Evolutionary conservation across 2,329 filamentous ascomycete genomes (phyloP).

Genomic region (Colletotrichum siamense): DNA sequence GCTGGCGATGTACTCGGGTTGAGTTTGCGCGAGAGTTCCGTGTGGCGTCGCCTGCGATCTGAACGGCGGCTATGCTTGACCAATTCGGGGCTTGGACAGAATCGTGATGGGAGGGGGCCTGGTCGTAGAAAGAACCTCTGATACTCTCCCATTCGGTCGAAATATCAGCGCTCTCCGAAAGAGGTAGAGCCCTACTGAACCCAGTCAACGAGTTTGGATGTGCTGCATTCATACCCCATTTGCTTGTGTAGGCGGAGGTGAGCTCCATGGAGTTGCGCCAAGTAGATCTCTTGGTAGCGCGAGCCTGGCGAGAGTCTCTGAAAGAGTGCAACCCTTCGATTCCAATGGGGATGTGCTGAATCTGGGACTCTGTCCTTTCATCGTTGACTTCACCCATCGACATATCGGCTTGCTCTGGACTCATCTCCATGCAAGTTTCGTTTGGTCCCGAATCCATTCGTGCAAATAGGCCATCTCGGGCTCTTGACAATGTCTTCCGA

Average conservation of each 20-base stretch:
- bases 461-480: conserved; percentile 51
- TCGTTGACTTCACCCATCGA: neutral
- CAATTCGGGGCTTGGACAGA: neutral
- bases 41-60: neutral
- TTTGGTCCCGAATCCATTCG: conserved; percentile 34
- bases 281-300: neutral
- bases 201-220: neutral
- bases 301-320: neutral
- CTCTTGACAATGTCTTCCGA: conserved; percentile 57
- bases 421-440: neutral
- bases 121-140: neutral
- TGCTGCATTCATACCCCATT: neutral
- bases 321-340: neutral
- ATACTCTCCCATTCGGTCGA: neutral
- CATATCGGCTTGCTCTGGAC: neutral
- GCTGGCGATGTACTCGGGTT: neutral
- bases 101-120: neutral
- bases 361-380: neutral
- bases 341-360: neutral
- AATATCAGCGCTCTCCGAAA: neutral
- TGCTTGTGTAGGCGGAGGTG: neutral
- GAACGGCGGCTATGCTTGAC: neutral
- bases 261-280: neutral
- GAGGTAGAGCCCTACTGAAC: neutral
- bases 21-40: neutral